Evolutionary conservation across 345 rosid species (phyloP), one percentile per base, ranked within the genome.

Genomic region (Lumnitzera racemosa): DNA sequence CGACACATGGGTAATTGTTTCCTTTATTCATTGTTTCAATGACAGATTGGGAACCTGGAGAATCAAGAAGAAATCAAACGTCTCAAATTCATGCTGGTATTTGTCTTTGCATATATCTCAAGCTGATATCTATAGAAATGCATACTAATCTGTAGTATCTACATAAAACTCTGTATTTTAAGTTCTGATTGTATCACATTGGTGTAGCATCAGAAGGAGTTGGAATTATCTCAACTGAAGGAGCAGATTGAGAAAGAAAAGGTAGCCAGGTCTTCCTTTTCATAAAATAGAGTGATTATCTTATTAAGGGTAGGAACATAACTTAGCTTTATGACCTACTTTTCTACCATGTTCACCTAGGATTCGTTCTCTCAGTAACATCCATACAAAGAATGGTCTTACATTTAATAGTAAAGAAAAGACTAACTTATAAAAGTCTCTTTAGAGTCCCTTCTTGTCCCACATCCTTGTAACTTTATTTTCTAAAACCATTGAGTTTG

Each of bases 241-340:
- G 88, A 92, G 62, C 91, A 75, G 67, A 83, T 87, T 76, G 84
- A 87, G 74, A 87, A 80, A 81, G 98, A 89, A 80, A 81, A 85
- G 89, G 98, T 90, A 71, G 20, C 54, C 51, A 31, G 58, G 52
- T 51, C 56, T 24, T 58, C 51, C 41, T 54, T 62, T 53, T 13
- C 12, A 51, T 49, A 56, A 31, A 20, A 31, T 24, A 23, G 29
- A 12, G 8, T 15, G 14, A 25, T 55, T 20, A 23, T 55, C 36
- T 24, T 36, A 7, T 36, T 1, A 9, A 36, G 43, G 31, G 43
- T 36, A 9, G 43, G 1, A 36, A 36, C 43, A 36, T 36, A 36
- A 6, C 43, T 36, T 36, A 36, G 43, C 43, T 36, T 55, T 24
- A 12, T 15, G 20, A 13, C 13, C 2, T 24, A 11, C 36, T 14